These are phyloP conservation scores for Cryptosporidium meleagridis DNA, from an alignment of 169 alveolate species.

Conservation along the genomic window DNA sequence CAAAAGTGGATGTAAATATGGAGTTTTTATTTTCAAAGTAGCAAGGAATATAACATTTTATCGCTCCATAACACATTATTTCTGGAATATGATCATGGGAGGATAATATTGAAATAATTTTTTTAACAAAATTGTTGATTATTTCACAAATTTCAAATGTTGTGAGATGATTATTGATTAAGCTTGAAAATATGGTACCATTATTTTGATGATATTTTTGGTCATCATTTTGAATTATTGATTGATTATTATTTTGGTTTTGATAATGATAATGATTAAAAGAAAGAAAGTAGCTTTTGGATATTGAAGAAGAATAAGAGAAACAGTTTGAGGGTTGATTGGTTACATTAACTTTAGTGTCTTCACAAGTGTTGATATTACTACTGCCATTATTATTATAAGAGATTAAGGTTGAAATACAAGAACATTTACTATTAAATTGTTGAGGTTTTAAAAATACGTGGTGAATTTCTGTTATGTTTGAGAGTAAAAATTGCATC, in stretches of 20 bases:
- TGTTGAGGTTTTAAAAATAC: not conserved
- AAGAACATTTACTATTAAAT: too few species aligned
- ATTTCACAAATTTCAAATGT: not conserved
- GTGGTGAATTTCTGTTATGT: slow-evolving; percentile 6
- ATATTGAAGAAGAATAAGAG: not conserved
- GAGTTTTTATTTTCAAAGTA: not conserved
- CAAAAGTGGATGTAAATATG: not conserved
- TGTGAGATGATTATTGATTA: not conserved
- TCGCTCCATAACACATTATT: slow-evolving; percentile 21
- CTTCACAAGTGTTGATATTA: too few species aligned
- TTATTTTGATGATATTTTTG: too few species aligned
- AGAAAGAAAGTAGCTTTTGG: not conserved
- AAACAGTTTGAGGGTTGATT: not conserved
- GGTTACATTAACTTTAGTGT: too few species aligned
- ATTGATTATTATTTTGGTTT: not conserved
- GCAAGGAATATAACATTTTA: slow-evolving; percentile 46
- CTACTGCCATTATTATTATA: not conserved
- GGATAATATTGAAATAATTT: not conserved
- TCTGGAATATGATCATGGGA: not conserved
- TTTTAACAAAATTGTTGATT: not conserved
- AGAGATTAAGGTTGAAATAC: not conserved
- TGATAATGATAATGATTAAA: not conserved
- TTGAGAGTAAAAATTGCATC: slow-evolving; percentile 13
- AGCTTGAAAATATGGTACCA: not conserved
- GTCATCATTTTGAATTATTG: not conserved